Percentiles rank a stretch among this genome's conserved stretches.
Evolutionary conservation across 2,329 filamentous ascomycete genomes (phyloP).

Genomic region (Diaporthe batatas): DNA sequence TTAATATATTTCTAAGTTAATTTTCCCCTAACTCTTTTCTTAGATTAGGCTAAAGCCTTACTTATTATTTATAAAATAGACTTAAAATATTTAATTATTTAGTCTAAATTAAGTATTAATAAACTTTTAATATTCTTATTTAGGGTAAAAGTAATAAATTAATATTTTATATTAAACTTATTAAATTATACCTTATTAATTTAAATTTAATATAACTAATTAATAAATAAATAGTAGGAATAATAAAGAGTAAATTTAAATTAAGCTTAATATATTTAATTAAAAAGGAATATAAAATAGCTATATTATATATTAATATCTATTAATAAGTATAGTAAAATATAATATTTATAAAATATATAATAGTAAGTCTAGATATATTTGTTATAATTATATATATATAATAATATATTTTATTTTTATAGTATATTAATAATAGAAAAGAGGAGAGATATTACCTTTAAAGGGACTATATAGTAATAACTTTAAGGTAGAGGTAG

Average conservation of each 20-base stretch:
- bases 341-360: neutral
- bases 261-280: neutral
- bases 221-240: neutral
- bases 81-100: neutral
- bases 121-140: neutral
- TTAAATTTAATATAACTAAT: neutral
- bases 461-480: too few species aligned
- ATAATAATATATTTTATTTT: neutral
- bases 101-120: neutral
- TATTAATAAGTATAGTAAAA: neutral
- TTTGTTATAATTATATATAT: neutral
- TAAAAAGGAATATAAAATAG: neutral
- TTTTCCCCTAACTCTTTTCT: neutral
- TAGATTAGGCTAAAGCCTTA: neutral
- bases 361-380: neutral
- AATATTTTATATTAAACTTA: neutral
- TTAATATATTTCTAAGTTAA: neutral
- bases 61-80: neutral
- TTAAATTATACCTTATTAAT: neutral
- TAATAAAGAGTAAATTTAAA: neutral
- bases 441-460: too few species aligned
- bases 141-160: neutral
- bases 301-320: neutral
- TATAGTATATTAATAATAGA: neutral
- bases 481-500: too few species aligned